A percentile compares a stretch with the other conserved stretches of the same genome.
Conservation (phyloP, 2,329 filamentous ascomycete species). For the Arthroderma uncinatum region DNA sequence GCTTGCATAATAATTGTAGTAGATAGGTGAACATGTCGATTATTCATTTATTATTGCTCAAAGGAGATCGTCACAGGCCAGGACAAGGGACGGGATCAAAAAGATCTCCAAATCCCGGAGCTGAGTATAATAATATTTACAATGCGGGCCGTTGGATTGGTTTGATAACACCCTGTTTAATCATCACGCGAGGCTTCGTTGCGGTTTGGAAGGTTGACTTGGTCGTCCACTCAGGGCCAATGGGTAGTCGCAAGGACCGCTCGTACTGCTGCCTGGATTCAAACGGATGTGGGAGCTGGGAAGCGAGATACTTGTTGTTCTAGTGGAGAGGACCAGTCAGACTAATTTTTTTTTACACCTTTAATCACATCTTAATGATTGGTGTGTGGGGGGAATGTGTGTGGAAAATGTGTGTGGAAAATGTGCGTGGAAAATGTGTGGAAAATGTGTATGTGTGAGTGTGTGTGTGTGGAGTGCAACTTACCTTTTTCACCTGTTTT, state of each 20-base stretch:
- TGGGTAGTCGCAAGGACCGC: slow-evolving; percentile 68
- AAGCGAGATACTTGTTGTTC: slow-evolving; percentile 80
- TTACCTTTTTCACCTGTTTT: slow-evolving; percentile 76
- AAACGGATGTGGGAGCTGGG: slow-evolving; percentile 75
- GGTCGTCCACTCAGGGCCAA: slow-evolving; percentile 93
- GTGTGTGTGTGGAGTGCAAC: slow-evolving; percentile 15
- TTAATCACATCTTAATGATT: slow-evolving; percentile 12
- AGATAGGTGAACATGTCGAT: background rate
- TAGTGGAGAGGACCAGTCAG: slow-evolving; percentile 24
- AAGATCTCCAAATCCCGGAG: background rate
- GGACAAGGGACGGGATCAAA: background rate
- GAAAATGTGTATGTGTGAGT: no score
- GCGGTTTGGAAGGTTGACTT: slow-evolving; percentile 85
- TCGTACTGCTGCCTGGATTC: slow-evolving; percentile 85
- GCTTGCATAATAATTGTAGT: background rate
- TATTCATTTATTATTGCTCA: background rate
- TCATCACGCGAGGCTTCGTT: slow-evolving; percentile 76
- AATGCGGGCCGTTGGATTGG: slow-evolving; percentile 70
- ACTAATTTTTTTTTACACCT: slow-evolving; percentile 6
- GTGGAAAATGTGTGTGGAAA: no score
- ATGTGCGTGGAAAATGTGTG: no score
- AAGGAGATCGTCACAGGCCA: background rate
- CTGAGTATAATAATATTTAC: slow-evolving; percentile 21
- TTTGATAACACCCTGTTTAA: slow-evolving; percentile 83
- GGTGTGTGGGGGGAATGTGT: background rate